Conservation (phyloP, 176 grass and related monocot genomes). For the Secale cereale region DNA sequence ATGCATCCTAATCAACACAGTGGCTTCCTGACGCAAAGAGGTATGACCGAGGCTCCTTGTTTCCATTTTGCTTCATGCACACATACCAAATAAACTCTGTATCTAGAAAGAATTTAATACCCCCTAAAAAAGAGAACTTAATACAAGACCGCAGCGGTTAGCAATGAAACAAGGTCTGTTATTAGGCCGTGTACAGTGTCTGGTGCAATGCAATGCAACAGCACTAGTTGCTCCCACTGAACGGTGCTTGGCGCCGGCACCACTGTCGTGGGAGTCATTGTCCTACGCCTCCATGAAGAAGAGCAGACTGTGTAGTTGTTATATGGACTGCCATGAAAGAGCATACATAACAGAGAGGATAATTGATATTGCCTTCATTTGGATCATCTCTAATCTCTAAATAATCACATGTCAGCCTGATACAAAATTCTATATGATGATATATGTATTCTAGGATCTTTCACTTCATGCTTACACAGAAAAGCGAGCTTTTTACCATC, state of each 20-base stretch:
- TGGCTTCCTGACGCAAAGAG: not conserved
- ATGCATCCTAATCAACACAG: not conserved
- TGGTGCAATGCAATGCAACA: no score
- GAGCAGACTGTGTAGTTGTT: no score
- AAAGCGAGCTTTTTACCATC: not conserved
- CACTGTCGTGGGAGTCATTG: no score
- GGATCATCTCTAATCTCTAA: not conserved
- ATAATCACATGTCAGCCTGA: not conserved
- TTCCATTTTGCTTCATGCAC: not conserved
- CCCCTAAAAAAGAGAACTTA: no score
- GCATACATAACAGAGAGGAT: not conserved
- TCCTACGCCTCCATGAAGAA: no score
- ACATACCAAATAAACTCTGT: not conserved
- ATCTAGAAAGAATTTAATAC: no score
- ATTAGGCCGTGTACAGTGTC: no score
- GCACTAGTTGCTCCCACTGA: no score
- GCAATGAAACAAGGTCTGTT: not conserved
- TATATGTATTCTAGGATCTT: not conserved
- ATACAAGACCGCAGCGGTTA: not conserved
- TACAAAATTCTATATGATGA: not conserved
- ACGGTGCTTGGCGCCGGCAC: no score
- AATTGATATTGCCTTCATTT: not conserved
- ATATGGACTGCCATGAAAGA: not conserved
- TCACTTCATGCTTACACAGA: not conserved
- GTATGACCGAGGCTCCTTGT: not conserved